Conservation (phyloP, 768 basidiomycete genomes). For the Lactifluus volemus region DNA sequence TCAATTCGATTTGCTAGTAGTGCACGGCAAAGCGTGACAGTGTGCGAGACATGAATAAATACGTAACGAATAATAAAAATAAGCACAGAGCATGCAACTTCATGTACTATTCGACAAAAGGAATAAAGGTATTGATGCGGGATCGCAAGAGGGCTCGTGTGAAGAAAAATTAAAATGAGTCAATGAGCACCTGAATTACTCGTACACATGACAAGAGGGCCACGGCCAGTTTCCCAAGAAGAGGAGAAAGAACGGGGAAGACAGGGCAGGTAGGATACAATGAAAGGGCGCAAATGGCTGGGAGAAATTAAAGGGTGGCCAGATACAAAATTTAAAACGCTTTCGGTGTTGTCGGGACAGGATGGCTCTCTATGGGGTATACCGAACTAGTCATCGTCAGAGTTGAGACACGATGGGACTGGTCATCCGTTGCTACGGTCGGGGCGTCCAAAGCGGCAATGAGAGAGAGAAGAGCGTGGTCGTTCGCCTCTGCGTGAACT, state of each 20-base stretch:
- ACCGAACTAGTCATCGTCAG: neutral
- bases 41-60: constrained; percentile 5
- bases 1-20: neutral
- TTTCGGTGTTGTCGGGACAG: constrained; percentile 4
- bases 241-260: neutral
- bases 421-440: neutral
- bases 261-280: neutral
- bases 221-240: neutral
- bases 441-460: constrained; percentile 14
- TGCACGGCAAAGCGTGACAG: neutral
- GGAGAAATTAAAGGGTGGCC: neutral
- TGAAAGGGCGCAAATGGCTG: neutral
- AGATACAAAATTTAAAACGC: constrained; percentile 9
- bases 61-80: neutral
- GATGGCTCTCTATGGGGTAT: neutral
- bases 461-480: constrained; percentile 14
- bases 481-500: neutral
- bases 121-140: constrained; percentile 11
- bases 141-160: neutral
- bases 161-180: neutral
- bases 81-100: constrained; percentile 7
- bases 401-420: neutral
- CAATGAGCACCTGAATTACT: neutral
- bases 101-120: neutral
- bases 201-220: constrained; percentile 3